Base-by-base conservation (phyloP, 352 stramenopile species). In the Globisporangium heterothallicum region DNA sequence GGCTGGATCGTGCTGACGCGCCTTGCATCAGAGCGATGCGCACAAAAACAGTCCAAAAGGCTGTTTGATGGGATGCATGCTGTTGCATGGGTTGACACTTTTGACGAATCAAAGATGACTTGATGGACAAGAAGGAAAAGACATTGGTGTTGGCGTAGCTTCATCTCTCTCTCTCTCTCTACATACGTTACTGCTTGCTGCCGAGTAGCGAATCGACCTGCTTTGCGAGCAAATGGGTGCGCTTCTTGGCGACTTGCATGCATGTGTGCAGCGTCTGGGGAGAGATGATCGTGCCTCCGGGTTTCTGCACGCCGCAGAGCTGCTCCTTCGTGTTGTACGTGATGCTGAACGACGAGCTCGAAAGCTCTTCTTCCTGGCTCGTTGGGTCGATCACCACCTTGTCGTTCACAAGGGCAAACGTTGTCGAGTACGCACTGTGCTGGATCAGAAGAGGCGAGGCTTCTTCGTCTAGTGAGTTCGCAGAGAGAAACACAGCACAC, bases 221-320 rank as follows among this genome's bases (percentile, higher is more conserved):
- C 51, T 59, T 65, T 4, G 67, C 69, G 52, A 86, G 61, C 26
- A 44, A 34, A 32, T 58, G 49, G 5, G 58, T 56, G 21, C 72
- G 74, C 24, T 52, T 49, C 50, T 84, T 85, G 42, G 82, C 79
- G n/a, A 72, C 46, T 22, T 66, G 41, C 77, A 90, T 89, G 59
- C 78, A 89, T 38, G 68, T 35, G 24, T 85, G 70, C 41, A 93
- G 75, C 27, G 67, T 81, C 25, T 47, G 49, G 1, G 74, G 53
- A 6, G 70, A 53, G 14, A 91, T 52, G 16, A 82, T 61, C 1
- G 54, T 42, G 8, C 82, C 82, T 21, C 82, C 82, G 8, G 82
- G 61, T 56, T 93, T 93, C 58, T 89, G 69, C 38, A 93, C 76
- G 19, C 79, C 54, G 45, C 69, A 80, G 38, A 93, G 74, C 58